A percentile compares a stretch with the other conserved stretches of the same genome.
Conservation (phyloP, 352 stramenopile genomes). For the Phytopythium ostracodes region DNA sequence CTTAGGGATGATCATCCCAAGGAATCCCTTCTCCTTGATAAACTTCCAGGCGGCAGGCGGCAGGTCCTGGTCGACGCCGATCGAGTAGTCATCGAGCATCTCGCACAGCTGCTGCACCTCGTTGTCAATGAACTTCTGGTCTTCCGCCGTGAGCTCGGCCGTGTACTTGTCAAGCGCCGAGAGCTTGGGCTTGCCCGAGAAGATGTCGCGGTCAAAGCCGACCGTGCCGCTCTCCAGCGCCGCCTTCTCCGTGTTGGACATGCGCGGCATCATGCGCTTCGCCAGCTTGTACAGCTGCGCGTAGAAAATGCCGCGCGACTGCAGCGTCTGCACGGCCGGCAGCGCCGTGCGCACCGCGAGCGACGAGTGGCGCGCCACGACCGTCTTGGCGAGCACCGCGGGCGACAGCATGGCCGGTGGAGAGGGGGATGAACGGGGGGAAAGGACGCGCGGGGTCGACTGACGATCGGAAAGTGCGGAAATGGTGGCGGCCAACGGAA, state of each 20-base stretch:
- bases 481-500: constrained; percentile 16
- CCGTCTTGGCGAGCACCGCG: constrained; percentile 25
- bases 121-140: constrained; percentile 95
- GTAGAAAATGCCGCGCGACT: constrained; percentile 77
- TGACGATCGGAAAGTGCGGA: constrained; percentile 4
- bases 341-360: constrained; percentile 24
- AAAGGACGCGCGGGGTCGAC: background rate
- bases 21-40: constrained; percentile 95
- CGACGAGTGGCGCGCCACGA: constrained; percentile 16
- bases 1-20: constrained; percentile 98
- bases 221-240: constrained; percentile 94
- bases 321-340: constrained; percentile 49
- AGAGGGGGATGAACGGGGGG: background rate
- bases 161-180: constrained; percentile 93
- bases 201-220: constrained; percentile 98
- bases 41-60: constrained; percentile 93
- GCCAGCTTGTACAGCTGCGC: constrained; percentile 91
- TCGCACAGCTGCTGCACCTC: constrained; percentile 95
- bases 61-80: constrained; percentile 91
- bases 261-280: constrained; percentile 94
- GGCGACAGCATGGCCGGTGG: constrained; percentile 23
- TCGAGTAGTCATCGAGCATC: constrained; percentile 95
- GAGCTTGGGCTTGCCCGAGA: constrained; percentile 91
- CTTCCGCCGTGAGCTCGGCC: constrained; percentile 89
- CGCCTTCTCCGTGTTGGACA: constrained; percentile 95